Evolutionary conservation across 2,329 filamentous ascomycete genomes (phyloP), one percentile per base, ranked within the genome.

Genomic region (Paecilomyces sp.): DNA sequence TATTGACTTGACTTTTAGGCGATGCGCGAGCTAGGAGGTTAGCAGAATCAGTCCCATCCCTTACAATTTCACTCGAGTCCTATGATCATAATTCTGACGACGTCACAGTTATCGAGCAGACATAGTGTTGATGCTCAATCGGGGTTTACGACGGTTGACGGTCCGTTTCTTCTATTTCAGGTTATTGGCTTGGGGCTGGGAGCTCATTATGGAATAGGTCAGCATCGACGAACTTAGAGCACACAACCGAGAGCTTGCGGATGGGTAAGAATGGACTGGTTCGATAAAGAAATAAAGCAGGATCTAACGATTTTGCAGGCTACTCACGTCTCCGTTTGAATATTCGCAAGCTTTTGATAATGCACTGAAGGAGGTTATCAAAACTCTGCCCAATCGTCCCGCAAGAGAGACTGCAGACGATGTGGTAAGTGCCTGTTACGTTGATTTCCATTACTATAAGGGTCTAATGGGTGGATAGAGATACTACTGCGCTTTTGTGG

Each of bases 401-500:
- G 83, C 88, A 2, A 87, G 88, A 66, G 91, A 96, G 74, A 87
- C 85, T 1, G 83, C 85, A 52, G 86, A 89, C 31, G 92, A 97
- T 72, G 85, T 87, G 51, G 82, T 91, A 68, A 53, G 77, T 66
- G 12, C 31, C 56, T 52, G 25, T 7, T 22, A 9, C 30, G 22
- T 9, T 6, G 12, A 50, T 22, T 34, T 22, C 24, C 13, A 34
- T 12, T 4, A n/a, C 7, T 30, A 34, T 50, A 5, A 15, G 11
- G 11, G 7, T 11, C 25, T 60, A 30, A 57, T 57, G 15, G 28
- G 55, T 60, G 34, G 59, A 54, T 58, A 75, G 73, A 68, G 66
- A 67, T 99, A 96, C 78, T 97, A 99, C 74, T 97, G 94, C 71
- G 94, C 94, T n/a, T 97, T 91, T 79, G 86, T 93, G 58, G 94